These are phyloP conservation scores for Raphanus raphanistrum DNA, from an alignment of 345 rosid species.

Conservation along the genomic window DNA sequence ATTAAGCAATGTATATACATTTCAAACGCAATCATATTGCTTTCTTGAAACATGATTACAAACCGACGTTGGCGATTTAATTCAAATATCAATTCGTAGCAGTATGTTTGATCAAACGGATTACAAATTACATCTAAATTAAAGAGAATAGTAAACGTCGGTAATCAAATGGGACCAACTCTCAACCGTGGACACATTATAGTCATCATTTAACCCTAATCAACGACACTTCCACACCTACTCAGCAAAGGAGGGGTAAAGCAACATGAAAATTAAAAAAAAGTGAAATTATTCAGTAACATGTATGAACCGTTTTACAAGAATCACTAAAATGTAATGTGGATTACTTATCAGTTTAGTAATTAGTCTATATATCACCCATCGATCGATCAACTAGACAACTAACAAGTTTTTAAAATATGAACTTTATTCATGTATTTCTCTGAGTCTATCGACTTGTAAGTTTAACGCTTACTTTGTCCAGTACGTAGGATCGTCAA, in stretches of 20 bases:
- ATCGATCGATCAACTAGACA: background rate
- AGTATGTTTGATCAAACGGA: conserved; percentile 30
- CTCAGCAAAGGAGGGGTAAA: conserved; percentile 2
- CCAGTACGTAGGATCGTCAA: background rate
- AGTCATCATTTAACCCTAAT: conserved; percentile 25
- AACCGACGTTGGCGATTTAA: conserved; percentile 22
- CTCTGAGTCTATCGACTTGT: background rate
- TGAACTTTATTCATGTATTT: background rate
- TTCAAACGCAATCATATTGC: conserved; percentile 29
- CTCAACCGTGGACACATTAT: conserved; percentile 31
- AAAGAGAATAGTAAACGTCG: conserved; percentile 37
- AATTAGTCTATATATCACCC: background rate
- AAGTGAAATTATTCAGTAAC: background rate
- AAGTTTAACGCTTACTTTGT: background rate
- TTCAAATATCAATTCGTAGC: background rate
- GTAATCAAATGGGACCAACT: conserved; percentile 32
- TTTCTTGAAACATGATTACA: conserved; percentile 30
- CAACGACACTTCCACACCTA: conserved; percentile 29
- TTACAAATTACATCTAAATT: background rate
- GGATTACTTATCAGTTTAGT: background rate
- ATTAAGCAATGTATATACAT: conserved; percentile 18
- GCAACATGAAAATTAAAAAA: background rate
- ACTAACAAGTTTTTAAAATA: background rate
- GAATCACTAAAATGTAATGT: background rate
- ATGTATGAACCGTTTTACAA: background rate